Percentiles rank a stretch among this genome's conserved stretches.
Conservation (phyloP, 768 basidiomycete genomes). For the Macrolepiota albuminosa region DNA sequence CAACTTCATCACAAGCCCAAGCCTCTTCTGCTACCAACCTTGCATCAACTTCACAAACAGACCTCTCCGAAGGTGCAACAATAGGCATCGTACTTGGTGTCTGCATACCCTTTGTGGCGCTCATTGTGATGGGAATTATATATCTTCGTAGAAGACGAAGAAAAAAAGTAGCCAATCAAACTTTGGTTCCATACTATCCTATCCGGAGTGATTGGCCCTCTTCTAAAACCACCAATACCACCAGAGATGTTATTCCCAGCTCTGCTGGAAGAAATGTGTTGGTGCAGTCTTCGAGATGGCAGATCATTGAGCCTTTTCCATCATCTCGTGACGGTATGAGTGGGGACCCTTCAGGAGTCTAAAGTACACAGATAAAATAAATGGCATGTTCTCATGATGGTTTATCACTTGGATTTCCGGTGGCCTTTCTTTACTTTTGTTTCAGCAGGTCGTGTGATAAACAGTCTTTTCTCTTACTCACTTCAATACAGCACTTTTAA, state of each 20-base stretch:
- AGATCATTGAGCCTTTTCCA: too few species aligned
- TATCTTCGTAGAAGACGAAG: neutral
- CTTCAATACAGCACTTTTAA: too few species aligned
- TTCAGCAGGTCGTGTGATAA: too few species aligned
- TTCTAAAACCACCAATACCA: too few species aligned
- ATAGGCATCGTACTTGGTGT: neutral
- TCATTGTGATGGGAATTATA: neutral
- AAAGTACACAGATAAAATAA: too few species aligned
- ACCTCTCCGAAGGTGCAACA: neutral
- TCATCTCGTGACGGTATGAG: too few species aligned
- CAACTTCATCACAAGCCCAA: neutral
- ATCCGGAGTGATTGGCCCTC: neutral
- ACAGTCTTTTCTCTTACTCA: too few species aligned
- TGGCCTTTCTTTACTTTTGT: too few species aligned
- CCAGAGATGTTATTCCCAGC: neutral
- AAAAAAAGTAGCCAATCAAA: neutral
- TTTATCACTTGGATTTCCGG: too few species aligned
- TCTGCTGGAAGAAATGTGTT: neutral
- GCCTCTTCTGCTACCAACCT: neutral
- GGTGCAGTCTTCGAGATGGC: neutral
- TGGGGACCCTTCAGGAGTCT: too few species aligned
- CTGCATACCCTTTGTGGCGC: neutral
- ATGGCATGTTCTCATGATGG: too few species aligned
- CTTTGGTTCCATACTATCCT: too few species aligned
- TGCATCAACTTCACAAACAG: neutral